Conservation (phyloP, 2,329 filamentous ascomycete species). For the Fusarium hainanense region DNA sequence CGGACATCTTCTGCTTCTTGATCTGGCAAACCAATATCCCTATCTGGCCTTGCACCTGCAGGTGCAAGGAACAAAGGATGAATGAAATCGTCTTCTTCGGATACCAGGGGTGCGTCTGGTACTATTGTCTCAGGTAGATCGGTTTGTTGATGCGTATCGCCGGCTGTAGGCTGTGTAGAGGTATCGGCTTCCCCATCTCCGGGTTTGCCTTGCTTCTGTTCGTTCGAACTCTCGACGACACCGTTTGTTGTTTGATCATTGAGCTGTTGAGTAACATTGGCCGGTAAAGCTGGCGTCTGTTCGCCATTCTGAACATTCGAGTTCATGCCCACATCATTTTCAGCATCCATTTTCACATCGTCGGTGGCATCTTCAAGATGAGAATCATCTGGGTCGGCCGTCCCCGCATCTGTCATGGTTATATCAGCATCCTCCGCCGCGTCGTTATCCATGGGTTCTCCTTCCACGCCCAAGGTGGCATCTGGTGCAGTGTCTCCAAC, state of each 20-base stretch:
- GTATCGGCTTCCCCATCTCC: not conserved
- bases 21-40: slow-evolving; percentile 77
- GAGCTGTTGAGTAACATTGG: not conserved
- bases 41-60: slow-evolving; percentile 69
- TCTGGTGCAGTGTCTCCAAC: slow-evolving; percentile 6
- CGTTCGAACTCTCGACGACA: not conserved
- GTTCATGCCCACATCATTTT: slow-evolving; percentile 6
- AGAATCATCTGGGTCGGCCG: slow-evolving; percentile 36
- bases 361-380: slow-evolving; percentile 24
- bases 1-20: slow-evolving; percentile 83
- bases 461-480: slow-evolving; percentile 11
- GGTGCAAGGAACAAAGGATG: slow-evolving; percentile 81
- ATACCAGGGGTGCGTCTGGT: slow-evolving; percentile 5
- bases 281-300: not conserved
- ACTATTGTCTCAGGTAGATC: slow-evolving; percentile 20
- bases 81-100: slow-evolving; percentile 64
- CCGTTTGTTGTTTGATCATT: slow-evolving; percentile 16
- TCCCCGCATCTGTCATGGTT: slow-evolving; percentile 48
- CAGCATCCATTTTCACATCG: slow-evolving; percentile 13
- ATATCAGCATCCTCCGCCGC: slow-evolving; percentile 42
- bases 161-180: slow-evolving; percentile 6
- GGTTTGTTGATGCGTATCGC: slow-evolving; percentile 10
- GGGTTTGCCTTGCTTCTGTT: not conserved
- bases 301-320: slow-evolving; percentile 26
- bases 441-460: slow-evolving; percentile 20